Evolutionary conservation across 164 flowering plant genomes (phyloP), one percentile per base, ranked within the genome.

Genomic region (Tetracentron sinense): DNA sequence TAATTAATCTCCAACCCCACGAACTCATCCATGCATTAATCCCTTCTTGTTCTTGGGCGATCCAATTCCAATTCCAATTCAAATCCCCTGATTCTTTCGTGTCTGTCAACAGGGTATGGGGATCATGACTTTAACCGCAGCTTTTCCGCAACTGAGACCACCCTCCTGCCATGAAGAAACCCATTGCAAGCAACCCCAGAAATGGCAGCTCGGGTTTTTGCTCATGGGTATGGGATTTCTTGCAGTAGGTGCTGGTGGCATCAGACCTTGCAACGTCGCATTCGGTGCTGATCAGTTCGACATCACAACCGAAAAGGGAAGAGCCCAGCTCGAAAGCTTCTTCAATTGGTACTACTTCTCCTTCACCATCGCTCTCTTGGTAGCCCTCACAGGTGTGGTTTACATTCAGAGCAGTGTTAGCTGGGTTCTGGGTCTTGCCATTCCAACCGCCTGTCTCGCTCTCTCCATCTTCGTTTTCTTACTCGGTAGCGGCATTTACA

Each of bases 211-310:
- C 7, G 71, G 48, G 0, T 7, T 80, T 51, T 81, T 87, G 5
- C 72, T 71, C 26, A 4, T 17, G 0, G 76, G 69, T 29, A 78
- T 87, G 0, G 77, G 58, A 19, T 52, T 87, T 2, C 44, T 87
- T 7, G 69, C 76, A 2, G 8, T 87, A 1, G 92, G 92, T 26
- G 78, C 89, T 2, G 87, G 89, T 0, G 83, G 89, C 3, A 69
- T 87, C 31, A 66, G 92, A 52, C 85, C 92, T 0, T 85, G 88
- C 73, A 87, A 82, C 78, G 78, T 85, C 20, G 88, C 89, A 20
- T 87, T 87, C 38, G 89, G 93, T 0, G 90, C 88, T 17, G 93
- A 87, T 67, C 93, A 87, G 55, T 85, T 87, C 6, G 85, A 87
- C 54, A 69, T 71, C 8, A 75, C 35, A 3, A 87, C 89, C 0